phyloP scores from a whole-genome alignment of 169 alveolate species.

The Plasmodium yoelii region DNA sequence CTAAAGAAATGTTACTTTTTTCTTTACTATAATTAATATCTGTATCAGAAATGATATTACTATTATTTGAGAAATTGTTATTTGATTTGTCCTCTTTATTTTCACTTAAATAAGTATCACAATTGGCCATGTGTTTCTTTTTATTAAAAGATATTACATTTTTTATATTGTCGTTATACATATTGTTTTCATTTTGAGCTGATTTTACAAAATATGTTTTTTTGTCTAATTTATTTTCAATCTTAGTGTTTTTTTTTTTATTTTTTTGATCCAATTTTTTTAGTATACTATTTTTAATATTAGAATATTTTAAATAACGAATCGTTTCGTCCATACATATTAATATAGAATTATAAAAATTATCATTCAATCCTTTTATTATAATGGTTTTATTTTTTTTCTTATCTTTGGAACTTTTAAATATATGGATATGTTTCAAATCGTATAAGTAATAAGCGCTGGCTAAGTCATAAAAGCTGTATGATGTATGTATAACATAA shows the following conservation, averaged over 20 bases:
- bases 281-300: not conserved
- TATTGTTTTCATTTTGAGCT: conserved; percentile 46
- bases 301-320: conserved; percentile 22
- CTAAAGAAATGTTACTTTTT: not conserved
- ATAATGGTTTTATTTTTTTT: conserved; percentile 20
- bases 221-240: conserved; percentile 12
- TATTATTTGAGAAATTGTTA: not conserved
- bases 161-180: conserved; percentile 37
- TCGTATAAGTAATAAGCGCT: conserved; percentile 48
- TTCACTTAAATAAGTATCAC: not conserved
- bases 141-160: conserved; percentile 35
- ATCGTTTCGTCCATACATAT: conserved; percentile 69
- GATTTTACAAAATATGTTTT: conserved; percentile 59
- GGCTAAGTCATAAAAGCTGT: conserved; percentile 50
- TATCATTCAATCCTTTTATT: conserved; percentile 48
- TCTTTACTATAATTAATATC: conserved; percentile 8
- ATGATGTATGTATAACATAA: not conserved
- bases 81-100: not conserved
- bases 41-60: not conserved
- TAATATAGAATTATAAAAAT: conserved; percentile 61
- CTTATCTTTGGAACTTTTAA: conserved; percentile 16
- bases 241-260: not conserved
- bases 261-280: conserved; percentile 17
- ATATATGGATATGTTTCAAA: conserved; percentile 47
- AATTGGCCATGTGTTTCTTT: conserved; percentile 17